Evolutionary conservation across 2,329 filamentous ascomycete species (phyloP).

Genomic region (Ceratocystis variospora): DNA sequence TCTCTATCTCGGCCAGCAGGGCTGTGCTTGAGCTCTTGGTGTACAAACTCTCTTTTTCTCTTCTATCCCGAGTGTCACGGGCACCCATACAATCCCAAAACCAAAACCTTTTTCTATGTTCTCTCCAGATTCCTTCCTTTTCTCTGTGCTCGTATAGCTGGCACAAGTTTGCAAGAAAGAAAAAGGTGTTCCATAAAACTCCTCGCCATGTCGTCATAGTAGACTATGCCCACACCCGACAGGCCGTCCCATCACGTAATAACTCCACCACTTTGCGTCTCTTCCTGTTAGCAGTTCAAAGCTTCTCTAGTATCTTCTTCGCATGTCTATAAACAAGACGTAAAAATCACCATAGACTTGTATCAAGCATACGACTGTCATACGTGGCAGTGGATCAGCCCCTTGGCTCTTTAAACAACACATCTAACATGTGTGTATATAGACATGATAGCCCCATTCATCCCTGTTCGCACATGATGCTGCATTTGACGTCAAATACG

Average conservation of each 20-base stretch:
- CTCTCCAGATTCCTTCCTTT: not conserved
- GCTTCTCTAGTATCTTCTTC: not conserved
- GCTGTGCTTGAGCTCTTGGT: not conserved
- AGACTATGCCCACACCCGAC: not conserved
- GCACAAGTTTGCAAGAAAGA: not conserved
- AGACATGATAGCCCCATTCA: not conserved
- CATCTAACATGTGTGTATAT: not conserved
- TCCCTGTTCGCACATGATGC: not conserved
- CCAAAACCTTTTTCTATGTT: too few species aligned
- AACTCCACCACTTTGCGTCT: not conserved
- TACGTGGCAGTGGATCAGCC: not conserved
- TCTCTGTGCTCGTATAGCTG: not conserved
- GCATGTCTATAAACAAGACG: not conserved
- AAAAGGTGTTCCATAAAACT: not conserved
- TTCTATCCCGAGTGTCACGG: too few species aligned
- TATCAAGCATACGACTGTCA: not conserved
- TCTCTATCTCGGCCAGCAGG: not conserved
- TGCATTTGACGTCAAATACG: not conserved
- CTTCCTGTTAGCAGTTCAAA: not conserved
- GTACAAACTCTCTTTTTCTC: not conserved
- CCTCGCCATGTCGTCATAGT: constrained; percentile 2
- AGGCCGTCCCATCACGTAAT: constrained; percentile 1
- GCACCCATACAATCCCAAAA: too few species aligned
- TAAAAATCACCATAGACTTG: too few species aligned
- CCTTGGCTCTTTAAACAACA: not conserved